Evolutionary conservation across 192 early-diverging fungal genomes (phyloP).

Genomic region (Coemansia sp.): DNA sequence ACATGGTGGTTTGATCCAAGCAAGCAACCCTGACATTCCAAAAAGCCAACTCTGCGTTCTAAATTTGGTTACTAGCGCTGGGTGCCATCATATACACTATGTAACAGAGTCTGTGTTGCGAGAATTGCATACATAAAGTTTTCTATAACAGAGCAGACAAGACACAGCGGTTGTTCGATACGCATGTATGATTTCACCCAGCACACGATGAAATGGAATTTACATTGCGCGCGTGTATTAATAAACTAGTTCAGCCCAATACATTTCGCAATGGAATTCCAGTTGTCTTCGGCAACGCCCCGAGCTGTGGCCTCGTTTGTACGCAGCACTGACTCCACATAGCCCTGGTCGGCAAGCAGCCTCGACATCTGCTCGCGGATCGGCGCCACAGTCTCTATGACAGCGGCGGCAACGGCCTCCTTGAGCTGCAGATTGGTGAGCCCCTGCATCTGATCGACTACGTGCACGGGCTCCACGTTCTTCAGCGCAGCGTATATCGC

Average conservation of each 20-base stretch:
- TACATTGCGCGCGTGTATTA: not conserved
- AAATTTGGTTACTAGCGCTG: not conserved
- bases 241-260: conserved; percentile 10
- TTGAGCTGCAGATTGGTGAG: conserved; percentile 67
- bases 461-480: conserved; percentile 42
- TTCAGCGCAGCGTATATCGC: conserved; percentile 67
- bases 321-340: conserved; percentile 64
- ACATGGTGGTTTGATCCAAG: not conserved
- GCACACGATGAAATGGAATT: not conserved
- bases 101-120: no score
- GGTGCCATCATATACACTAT: no score
- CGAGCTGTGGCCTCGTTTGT: conserved; percentile 65
- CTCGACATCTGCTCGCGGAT: conserved; percentile 64
- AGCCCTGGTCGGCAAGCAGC: conserved; percentile 57
- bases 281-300: conserved; percentile 58
- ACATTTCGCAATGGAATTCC: conserved; percentile 29
- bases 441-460: conserved; percentile 48
- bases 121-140: no score
- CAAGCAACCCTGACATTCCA: not conserved
- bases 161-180: no score
- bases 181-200: no score
- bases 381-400: conserved; percentile 60
- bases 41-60: no score
- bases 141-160: no score
- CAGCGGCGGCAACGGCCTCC: conserved; percentile 63